Conservation (phyloP, 1,284 basidiomycete species). For the Tremellales sp. region DNA sequence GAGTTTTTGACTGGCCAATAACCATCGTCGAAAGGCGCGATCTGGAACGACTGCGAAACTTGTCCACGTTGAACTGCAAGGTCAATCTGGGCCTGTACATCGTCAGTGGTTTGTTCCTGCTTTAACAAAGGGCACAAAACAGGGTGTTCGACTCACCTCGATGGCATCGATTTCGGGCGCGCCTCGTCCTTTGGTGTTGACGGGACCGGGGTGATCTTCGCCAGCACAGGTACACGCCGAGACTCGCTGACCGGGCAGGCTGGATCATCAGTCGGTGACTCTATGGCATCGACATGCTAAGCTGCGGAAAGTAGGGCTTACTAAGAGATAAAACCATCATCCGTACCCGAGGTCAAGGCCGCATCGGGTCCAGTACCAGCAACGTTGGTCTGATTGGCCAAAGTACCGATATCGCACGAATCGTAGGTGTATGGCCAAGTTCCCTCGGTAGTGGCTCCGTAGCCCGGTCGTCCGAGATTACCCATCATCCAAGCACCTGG, state of each 20-base stretch:
- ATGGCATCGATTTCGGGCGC: conserved; percentile 57
- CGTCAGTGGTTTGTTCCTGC: too few relatives aligned
- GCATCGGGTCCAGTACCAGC: conserved; percentile 41
- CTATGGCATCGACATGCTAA: neutral
- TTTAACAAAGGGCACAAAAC: too few relatives aligned
- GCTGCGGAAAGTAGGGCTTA: conserved; percentile 19
- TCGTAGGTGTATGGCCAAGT: conserved; percentile 59
- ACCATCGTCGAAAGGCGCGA: conserved; percentile 59
- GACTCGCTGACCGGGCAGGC: conserved; percentile 55
- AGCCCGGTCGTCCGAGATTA: conserved; percentile 78
- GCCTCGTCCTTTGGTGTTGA: conserved; percentile 44
- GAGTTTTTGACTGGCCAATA: conserved; percentile 58
- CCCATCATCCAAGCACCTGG: conserved; percentile 87
- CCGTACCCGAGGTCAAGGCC: conserved; percentile 19
- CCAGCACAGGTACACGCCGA: conserved; percentile 58
- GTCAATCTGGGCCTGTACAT: conserved; percentile 28
- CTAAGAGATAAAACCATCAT: conserved; percentile 22
- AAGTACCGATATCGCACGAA: conserved; percentile 76
- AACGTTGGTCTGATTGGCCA: conserved; percentile 53
- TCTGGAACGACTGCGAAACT: conserved; percentile 58
- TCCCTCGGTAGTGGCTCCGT: conserved; percentile 68
- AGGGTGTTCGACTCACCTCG: conserved; percentile 45
- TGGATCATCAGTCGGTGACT: conserved; percentile 6
- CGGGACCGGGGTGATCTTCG: conserved; percentile 51
- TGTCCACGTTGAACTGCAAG: conserved; percentile 24